Evolutionary conservation across 805 yeast species (phyloP), one percentile per base, ranked within the genome.

Genomic region (Candida piceae): DNA sequence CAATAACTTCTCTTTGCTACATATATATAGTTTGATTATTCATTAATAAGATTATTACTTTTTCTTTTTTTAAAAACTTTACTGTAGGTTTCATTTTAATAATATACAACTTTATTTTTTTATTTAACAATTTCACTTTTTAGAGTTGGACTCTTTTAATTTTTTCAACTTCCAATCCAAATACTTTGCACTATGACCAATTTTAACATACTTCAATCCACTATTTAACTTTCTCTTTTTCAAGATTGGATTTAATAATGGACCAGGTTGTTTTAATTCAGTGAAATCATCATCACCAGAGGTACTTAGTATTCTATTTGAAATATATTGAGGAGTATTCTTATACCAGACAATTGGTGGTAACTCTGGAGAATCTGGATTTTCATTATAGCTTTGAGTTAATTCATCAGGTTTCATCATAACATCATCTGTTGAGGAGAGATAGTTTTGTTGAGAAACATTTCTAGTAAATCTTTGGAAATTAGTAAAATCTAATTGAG

Each of bases 101-200:
- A n/a, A n/a, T n/a, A n/a, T n/a, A n/a, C n/a, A n/a, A n/a, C n/a
- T n/a, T n/a, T n/a, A n/a, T n/a, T n/a, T n/a, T n/a, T n/a, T n/a
- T n/a, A n/a, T n/a, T n/a, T n/a, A n/a, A n/a, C n/a, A n/a, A n/a
- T n/a, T n/a, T n/a, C n/a, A n/a, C n/a, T n/a, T n/a, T n/a, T n/a
- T n/a, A n/a, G n/a, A n/a, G n/a, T n/a, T n/a, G n/a, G n/a, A n/a
- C 33, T 17, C 18, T 30, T 6, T 29, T n/a, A 22, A 29, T 34
- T 39, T 35, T 28, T 42, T 31, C 35, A 53, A 32, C 53, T 72
- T 76, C 72, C 72, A 78, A 2, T 86, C 84, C 53, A 87, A 57
- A 53, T 84, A 88, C 50, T 70, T 69, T 2, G 87, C 85, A 35
- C 84, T 74, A 51, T 86, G 94, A 5, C 94, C 87, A 25, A 80